A percentile compares a stretch with the other conserved stretches of the same genome.
These are phyloP conservation scores for Allomyces arbusculus DNA, from an alignment of 192 early-diverging fungal species.

Conservation along the genomic window DNA sequence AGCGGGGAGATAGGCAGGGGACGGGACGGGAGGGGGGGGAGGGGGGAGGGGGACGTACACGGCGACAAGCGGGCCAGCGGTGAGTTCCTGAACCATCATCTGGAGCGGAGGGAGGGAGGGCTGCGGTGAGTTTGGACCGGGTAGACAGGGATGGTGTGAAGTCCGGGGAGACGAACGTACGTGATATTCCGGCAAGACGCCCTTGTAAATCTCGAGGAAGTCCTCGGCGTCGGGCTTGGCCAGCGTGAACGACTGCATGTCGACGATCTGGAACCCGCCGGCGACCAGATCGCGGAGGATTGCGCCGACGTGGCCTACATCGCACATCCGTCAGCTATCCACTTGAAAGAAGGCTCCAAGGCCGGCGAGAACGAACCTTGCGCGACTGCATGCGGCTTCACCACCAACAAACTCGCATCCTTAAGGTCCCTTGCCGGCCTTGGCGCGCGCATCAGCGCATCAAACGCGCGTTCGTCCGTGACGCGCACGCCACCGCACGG, in stretches of 20 bases:
- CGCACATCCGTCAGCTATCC: too few relatives aligned
- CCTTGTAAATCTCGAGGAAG: constrained; percentile 40
- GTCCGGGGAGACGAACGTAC: constrained; percentile 4
- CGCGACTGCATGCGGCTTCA: background rate
- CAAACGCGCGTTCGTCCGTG: background rate
- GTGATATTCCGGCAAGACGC: constrained; percentile 33
- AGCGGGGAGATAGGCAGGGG: background rate
- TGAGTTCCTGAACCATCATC: constrained; percentile 18
- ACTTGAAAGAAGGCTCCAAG: too few relatives aligned
- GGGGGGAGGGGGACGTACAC: constrained; percentile 7
- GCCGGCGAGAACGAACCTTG: background rate
- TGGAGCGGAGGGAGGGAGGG: too few relatives aligned
- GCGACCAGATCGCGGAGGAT: constrained; percentile 3
- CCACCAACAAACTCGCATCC: background rate
- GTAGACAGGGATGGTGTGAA: background rate
- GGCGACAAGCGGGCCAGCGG: constrained; percentile 28
- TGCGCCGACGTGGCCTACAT: background rate
- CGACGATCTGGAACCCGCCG: constrained; percentile 17
- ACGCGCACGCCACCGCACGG: background rate
- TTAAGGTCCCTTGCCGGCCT: background rate
- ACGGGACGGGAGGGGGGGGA: too few relatives aligned
- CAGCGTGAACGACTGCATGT: constrained; percentile 24
- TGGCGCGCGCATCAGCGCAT: background rate
- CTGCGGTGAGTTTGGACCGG: constrained; percentile 5
- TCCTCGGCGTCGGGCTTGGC: constrained; percentile 30